Conservation (phyloP, 257 asterid genomes). For the Solanum paucissectum region DNA sequence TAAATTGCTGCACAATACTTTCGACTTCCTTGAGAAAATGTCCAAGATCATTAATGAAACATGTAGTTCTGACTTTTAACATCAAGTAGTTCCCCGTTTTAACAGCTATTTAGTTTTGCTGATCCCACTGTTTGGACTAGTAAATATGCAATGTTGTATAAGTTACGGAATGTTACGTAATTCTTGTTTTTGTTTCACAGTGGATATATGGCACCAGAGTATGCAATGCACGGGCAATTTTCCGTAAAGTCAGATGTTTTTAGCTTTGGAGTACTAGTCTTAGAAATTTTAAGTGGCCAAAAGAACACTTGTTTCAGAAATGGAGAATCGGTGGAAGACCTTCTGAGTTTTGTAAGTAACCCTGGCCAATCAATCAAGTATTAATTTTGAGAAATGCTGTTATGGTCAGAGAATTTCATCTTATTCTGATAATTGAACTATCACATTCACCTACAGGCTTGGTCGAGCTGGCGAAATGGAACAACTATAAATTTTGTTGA, state of each 20-base stretch:
- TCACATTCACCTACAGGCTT: not conserved
- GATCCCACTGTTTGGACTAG: not conserved
- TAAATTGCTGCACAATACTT: too few relatives aligned
- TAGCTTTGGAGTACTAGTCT: slow-evolving; percentile 12
- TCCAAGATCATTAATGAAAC: not conserved
- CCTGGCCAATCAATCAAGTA: not conserved
- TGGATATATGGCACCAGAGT: slow-evolving; percentile 20
- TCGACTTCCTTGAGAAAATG: too few relatives aligned
- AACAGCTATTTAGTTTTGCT: not conserved
- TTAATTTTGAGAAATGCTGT: not conserved
- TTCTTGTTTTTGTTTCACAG: not conserved
- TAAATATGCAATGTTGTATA: not conserved
- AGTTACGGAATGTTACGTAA: not conserved
- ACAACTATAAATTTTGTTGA: slow-evolving; percentile 5
- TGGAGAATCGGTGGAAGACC: not conserved
- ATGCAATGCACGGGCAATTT: not conserved
- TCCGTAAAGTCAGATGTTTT: slow-evolving; percentile 11
- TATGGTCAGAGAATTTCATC: not conserved
- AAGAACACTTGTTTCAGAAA: not conserved
- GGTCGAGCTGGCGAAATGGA: slow-evolving; percentile 14
- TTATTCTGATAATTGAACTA: not conserved
- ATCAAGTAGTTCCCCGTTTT: not conserved
- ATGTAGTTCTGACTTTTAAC: not conserved
- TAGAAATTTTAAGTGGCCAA: slow-evolving; percentile 1
- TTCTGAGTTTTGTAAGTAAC: slow-evolving; percentile 1